Base-by-base conservation (phyloP, 78 protist species). In the Dictyostelium intermedium region DNA sequence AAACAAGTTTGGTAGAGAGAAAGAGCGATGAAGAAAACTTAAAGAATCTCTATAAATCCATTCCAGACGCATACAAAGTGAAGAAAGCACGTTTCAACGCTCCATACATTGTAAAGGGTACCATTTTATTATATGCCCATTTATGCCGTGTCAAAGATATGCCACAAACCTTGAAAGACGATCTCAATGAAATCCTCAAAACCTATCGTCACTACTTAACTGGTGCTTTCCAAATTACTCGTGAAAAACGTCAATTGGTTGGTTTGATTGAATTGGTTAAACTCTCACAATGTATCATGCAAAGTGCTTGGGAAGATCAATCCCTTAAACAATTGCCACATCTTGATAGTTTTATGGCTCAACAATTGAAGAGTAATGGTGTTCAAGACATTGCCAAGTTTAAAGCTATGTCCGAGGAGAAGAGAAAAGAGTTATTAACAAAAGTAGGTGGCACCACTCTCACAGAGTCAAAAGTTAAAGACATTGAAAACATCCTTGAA, bases 231-330 rank as follows among this genome's bases (percentile, higher is more conserved):
- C 91, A 92, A 81, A 41, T 77, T 34, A 14, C 32, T 1, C 72
- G 76, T 69, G 92, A 85, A 9, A 78, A 63, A 27, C 73, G 87
- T 61, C 81, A 73, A 73, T n/a, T 92, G 32, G 74, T 9, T 30
- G 61, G 92, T 14, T 14, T 86, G 9, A 34, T 84, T 0, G 96
- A 92, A 37, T 10, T 81, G 37, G 5, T 77, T 8, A 45, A 66
- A 47, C 32, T 82, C 18, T 37, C 45, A 16, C 96, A 92, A 86
- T 86, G 91, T 23, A 61, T 92, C 10, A 61, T 76, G 13, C 91
- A 92, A 60, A 14, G 74, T 7, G 92, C 92, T 32, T 92, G 96
- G 96, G 96, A 86, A 16, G 92, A 92, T 37, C 94, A 89, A 80
- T 25, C 81, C 18, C 87, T 89, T 8, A 80, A 78, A 60, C 94